Evolutionary conservation across 805 yeast species (phyloP), one percentile per base, ranked within the genome.

Genomic region (Candida ponderosae): DNA sequence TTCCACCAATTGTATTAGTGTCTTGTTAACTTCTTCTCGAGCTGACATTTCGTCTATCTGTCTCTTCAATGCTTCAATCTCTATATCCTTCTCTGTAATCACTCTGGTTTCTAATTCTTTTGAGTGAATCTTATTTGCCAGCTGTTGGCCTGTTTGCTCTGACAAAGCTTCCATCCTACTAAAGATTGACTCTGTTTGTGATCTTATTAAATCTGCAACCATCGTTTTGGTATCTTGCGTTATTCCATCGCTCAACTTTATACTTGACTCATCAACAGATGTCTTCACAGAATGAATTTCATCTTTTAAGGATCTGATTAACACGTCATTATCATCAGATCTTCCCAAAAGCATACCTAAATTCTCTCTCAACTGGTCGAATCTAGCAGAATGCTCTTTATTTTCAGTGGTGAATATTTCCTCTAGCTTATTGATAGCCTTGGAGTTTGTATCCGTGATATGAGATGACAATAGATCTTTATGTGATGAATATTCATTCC

Each of bases 131-230:
- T 36, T 3, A 39, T 24, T 13, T 43, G n/a, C n/a, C n/a, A n/a
- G n/a, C n/a, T n/a, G n/a, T n/a, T n/a, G n/a, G n/a, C n/a, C 46
- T 10, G 31, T 32, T 3, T 33, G 43, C 21, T 54, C 47, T 15
- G 51, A 57, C 31, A 62, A 59, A 34, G 59, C 65, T 16, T 47
- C 46, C 34, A 52, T 8, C 5, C 14, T 24, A 9, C 13, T 13
- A 24, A 5, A 8, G 14, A 24, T 24, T 11, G 28, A 13, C 7
- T 24, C n/a, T 24, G 13, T 3, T 13, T 24, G 28, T 24, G 28
- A 8, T 11, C 14, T 13, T 13, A 24, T 11, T 8, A 6, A 13
- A 24, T 13, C n/a, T 13, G 13, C n/a, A 9, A 24, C 13, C 2
- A 24, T 4, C 11, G 6, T 11, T 11, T 24, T 24, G 11, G 28